phyloP scores from a whole-genome alignment of 179 eudicot species.

The Camellia oleifera region DNA sequence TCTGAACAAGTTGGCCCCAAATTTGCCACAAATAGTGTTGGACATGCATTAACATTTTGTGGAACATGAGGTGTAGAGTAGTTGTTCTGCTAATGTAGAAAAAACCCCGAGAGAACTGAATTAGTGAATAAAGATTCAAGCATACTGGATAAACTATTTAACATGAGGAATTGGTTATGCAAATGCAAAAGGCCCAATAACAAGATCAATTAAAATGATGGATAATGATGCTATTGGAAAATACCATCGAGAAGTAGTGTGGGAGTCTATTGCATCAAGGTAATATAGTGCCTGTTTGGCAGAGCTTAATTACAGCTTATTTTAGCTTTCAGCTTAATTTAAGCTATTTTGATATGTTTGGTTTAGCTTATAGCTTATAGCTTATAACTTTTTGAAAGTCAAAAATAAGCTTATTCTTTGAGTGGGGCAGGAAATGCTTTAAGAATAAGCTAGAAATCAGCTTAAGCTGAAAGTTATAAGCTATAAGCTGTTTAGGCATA shows the following conservation, averaged over 20 bases:
- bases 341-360: too few species aligned
- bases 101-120: not conserved
- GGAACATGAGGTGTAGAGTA: slow-evolving; percentile 34
- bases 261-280: not conserved
- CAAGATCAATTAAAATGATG: not conserved
- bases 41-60: slow-evolving; percentile 61
- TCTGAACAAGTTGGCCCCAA: slow-evolving; percentile 70
- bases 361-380: too few species aligned
- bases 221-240: not conserved
- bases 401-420: too few species aligned
- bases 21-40: slow-evolving; percentile 87
- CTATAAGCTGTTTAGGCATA: too few species aligned
- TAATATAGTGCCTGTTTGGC: not conserved
- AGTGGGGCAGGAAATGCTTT: too few species aligned
- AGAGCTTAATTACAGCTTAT: too few species aligned
- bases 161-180: not conserved
- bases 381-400: too few species aligned
- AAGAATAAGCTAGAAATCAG: too few species aligned
- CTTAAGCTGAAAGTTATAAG: too few species aligned
- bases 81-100: slow-evolving; percentile 26
- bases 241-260: not conserved
- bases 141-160: not conserved
- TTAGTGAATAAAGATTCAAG: not conserved
- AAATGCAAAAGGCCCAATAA: not conserved
- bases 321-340: too few species aligned